Percentiles rank a stretch among this genome's conserved stretches.
phyloP scores from a whole-genome alignment of 164 flowering plant genomes.

The Sextonia rubra region DNA sequence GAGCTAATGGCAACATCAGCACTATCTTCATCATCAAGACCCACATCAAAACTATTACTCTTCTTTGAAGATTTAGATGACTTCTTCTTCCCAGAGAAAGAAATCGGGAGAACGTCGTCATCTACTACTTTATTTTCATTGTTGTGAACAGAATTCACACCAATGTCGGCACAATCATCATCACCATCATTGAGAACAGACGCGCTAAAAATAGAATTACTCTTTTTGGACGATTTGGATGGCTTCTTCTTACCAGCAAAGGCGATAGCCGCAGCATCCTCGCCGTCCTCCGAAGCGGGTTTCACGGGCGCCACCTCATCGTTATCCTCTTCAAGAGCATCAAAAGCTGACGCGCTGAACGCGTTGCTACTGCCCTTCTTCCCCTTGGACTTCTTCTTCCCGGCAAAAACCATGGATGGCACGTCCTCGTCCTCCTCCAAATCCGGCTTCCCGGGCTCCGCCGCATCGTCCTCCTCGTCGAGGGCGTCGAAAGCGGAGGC shows the following conservation, averaged over 20 bases:
- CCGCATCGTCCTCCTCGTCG: constrained; percentile 19
- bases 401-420: not conserved
- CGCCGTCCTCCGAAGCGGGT: constrained; percentile 11
- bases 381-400: constrained; percentile 39
- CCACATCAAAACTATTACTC: constrained; percentile 1
- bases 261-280: constrained; percentile 26
- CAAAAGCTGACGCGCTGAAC: constrained; percentile 21
- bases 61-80: constrained; percentile 13
- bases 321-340: constrained; percentile 13
- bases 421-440: not conserved
- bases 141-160: not conserved
- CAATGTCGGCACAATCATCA: constrained; percentile 5
- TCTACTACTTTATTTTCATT: constrained; percentile 20
- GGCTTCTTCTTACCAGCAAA: constrained; percentile 50
- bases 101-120: constrained; percentile 27
- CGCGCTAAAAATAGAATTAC: constrained; percentile 23
- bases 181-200: constrained; percentile 15
- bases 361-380: constrained; percentile 21
- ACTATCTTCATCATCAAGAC: constrained; percentile 15
- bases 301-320: constrained; percentile 4
- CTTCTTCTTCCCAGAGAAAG: constrained; percentile 50
- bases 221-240: constrained; percentile 28
- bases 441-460: constrained; percentile 2
- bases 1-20: constrained; percentile 1
- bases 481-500: constrained; percentile 21